Base-by-base conservation (phyloP, 345 rosid genomes). In the Balakata baccata region DNA sequence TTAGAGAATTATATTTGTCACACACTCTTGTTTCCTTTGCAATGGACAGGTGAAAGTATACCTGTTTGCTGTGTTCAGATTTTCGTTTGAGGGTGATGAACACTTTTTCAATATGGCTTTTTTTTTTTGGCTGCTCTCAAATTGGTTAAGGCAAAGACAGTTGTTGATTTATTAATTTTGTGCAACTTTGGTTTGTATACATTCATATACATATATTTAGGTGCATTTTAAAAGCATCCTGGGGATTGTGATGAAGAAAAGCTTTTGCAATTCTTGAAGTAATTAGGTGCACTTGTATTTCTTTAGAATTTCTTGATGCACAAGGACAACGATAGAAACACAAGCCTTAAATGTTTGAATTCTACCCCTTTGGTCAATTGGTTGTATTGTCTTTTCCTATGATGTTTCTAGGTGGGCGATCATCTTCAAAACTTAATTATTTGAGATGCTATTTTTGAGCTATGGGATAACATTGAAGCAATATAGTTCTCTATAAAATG, bases 401-500 rank as follows among this genome's bases (percentile, higher is more conserved):
- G 8, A 64, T 53, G 25, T 39, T 49, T 50, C 5, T 41, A 63
- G 41, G 16, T 52, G 47, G 22, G 22, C 11, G 43, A n/a, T 58
- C 18, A 23, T 53, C 51, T 64, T 34, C 34, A 29, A 34, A 38
- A 29, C 11, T 54, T 6, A 22, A 3, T 70, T 14, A 18, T 25
- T 6, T 64, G 12, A 56, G 71, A 43, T 65, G 54, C 49, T 60
- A n/a, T 20, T 54, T 8, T 56, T 45, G 13, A 64, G 77, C 75
- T 53, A 41, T 73, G 41, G 58, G 17, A 53, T 78, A 64, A 10
- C 20, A 68, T 74, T 74, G 65, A 74, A 75, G 46, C 51, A 69
- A 80, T 69, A 70, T 53, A 57, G 73, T 73, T 79, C 50, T 86
- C 66, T 75, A 46, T 81, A 73, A 76, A 81, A 81, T 84, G 72